phyloP scores from a whole-genome alignment of 2,329 filamentous ascomycete genomes.

The Zymoseptoria brevis region DNA sequence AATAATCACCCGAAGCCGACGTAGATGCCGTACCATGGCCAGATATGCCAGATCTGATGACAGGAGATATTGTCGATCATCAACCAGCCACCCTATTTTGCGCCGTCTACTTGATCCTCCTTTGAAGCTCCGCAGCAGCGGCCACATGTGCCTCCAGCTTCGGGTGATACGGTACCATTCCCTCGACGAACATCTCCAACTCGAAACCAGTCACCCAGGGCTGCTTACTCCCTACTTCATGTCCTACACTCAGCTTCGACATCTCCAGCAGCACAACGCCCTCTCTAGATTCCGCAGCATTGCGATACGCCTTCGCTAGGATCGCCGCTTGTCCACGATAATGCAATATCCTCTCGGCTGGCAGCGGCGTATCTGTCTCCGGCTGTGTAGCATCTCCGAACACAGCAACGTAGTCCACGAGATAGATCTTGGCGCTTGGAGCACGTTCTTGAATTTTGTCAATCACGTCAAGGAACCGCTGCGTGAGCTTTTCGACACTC shows the following conservation, averaged over 20 bases:
- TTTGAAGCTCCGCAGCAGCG: slow-evolving; percentile 4
- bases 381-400: slow-evolving; percentile 6
- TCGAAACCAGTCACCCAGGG: slow-evolving; percentile 11
- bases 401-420: slow-evolving; percentile 10
- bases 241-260: slow-evolving; percentile 8
- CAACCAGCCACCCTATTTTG: background rate
- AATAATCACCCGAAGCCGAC: slow-evolving; percentile 1
- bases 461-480: slow-evolving; percentile 6
- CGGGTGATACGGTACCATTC: slow-evolving; percentile 10
- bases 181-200: slow-evolving; percentile 1
- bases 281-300: slow-evolving; percentile 2
- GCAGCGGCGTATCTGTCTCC: slow-evolving; percentile 3
- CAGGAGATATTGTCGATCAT: background rate
- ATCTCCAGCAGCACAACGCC: slow-evolving; percentile 7
- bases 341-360: background rate
- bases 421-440: slow-evolving; percentile 7
- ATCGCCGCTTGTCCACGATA: slow-evolving; percentile 1
- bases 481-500: slow-evolving; percentile 1
- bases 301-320: slow-evolving; percentile 4
- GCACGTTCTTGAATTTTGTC: slow-evolving; percentile 4
- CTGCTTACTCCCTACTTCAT: slow-evolving; percentile 6
- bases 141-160: slow-evolving; percentile 10
- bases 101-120: background rate
- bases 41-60: background rate
- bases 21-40: background rate